A percentile compares a stretch with the other conserved stretches of the same genome.
These are phyloP conservation scores for Volvox reticuliferus DNA, from an alignment of 139 green algal genomes.

Conservation along the genomic window DNA sequence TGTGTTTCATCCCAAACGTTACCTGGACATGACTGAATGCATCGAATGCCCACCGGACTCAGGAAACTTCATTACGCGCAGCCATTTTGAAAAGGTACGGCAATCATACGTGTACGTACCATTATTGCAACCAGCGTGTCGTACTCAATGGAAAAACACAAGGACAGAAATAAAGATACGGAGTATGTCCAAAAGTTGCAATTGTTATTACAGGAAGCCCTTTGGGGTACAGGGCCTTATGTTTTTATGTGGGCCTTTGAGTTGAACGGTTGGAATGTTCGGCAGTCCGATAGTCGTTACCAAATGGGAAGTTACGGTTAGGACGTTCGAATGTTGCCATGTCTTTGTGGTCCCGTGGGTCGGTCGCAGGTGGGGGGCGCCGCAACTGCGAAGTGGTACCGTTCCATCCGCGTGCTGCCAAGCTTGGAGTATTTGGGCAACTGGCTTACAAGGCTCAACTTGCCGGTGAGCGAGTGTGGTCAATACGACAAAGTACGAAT, in stretches of 20 bases:
- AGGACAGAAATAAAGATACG: neutral
- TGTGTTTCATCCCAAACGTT: slow-evolving; percentile 6
- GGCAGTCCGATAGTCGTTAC: neutral
- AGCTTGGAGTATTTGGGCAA: slow-evolving; percentile 33
- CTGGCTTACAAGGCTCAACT: neutral
- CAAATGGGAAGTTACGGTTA: neutral
- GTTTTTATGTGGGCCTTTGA: neutral
- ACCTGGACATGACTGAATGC: neutral
- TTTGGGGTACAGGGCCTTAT: neutral
- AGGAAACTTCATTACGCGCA: neutral
- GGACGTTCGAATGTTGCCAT: no score
- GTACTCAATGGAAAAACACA: neutral
- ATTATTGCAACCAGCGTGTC: neutral
- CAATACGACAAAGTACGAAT: neutral
- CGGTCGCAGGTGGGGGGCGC: slow-evolving; percentile 1
- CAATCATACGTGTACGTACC: neutral
- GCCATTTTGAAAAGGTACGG: slow-evolving; percentile 36
- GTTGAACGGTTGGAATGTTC: neutral
- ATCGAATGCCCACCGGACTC: slow-evolving; percentile 10
- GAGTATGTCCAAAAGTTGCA: neutral
- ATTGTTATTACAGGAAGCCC: neutral
- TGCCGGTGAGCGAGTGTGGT: neutral
- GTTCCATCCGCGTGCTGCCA: slow-evolving; percentile 55
- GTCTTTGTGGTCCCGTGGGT: neutral
- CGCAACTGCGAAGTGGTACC: slow-evolving; percentile 46